Base-by-base conservation (phyloP, 1,139 yeast species). In the Suhomyces maxii region DNA sequence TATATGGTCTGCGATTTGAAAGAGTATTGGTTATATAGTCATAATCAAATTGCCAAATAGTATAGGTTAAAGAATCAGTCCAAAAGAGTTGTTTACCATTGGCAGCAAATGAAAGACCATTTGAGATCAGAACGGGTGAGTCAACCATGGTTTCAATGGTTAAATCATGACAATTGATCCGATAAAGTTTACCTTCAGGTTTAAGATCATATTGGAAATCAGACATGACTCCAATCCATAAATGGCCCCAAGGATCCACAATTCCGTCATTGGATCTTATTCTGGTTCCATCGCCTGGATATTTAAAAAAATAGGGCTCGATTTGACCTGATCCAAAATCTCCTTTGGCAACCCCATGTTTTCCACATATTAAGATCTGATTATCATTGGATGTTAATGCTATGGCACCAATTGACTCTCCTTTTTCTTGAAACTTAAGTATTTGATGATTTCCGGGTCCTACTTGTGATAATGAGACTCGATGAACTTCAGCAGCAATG, bases 211-310 rank as follows among this genome's bases (percentile, higher is more conserved):
- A 42, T 3, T 63, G 66, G 54, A 84, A 84, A 53, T 83, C 83
- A 34, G 73, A 71, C 90, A 86, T 86, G n/a, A 86, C 73, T 2
- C 93, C 93, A 44, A 85, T 76, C 80, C 86, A 84, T 45, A 86
- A 73, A 52, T 82, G 74, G 0, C 93, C 91, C 64, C 80, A 71
- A 1, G 86, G 84, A 45, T 85, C 86, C 40, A 86, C 75, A 41
- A 80, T 78, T 0, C 91, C 93, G 58, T 86, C 95, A 56, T 86
- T 86, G 14, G 90, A 82, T 57, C 95, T 72, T 56, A 84, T 64
- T 36, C 76, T 67, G 7, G 8, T 35, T 3, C 42, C 42, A 13
- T 53, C 52, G 25, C 63, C 62, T 4, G 84, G 80, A 57, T 77
- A 85, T 40, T 65, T 57, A 37, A 72, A 62, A 35, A 79, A 59